Conservation (phyloP, 805 yeast species). For the Starmerella lactis-condensi region DNA sequence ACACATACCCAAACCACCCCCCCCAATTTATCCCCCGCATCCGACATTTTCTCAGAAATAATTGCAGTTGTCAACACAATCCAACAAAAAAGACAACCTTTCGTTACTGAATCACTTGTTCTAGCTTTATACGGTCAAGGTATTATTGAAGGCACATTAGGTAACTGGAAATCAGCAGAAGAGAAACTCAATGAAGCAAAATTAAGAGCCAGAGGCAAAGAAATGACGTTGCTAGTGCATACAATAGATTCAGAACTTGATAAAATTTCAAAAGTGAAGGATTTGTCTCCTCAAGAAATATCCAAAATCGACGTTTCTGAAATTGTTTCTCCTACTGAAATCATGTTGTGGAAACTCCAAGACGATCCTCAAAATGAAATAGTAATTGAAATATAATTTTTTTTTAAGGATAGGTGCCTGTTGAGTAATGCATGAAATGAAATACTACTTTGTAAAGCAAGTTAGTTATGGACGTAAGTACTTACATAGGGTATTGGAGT, state of each 20-base stretch:
- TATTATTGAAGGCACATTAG: slow-evolving; percentile 47
- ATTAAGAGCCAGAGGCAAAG: slow-evolving; percentile 47
- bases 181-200: slow-evolving; percentile 49
- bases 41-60: slow-evolving; percentile 11
- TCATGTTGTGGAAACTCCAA: slow-evolving; percentile 17
- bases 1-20: slow-evolving; percentile 5
- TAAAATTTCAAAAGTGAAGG: slow-evolving; percentile 26
- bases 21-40: slow-evolving; percentile 7
- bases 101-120: slow-evolving; percentile 49
- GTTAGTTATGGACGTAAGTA: no score
- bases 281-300: slow-evolving; percentile 4
- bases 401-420: no score
- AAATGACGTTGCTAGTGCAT: slow-evolving; percentile 40
- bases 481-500: no score
- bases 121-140: slow-evolving; percentile 75
- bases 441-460: no score
- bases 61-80: slow-evolving; percentile 10
- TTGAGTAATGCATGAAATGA: no score
- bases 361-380: no score
- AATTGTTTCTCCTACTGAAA: slow-evolving; percentile 12
- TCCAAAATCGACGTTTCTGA: slow-evolving; percentile 6
- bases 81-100: slow-evolving; percentile 12
- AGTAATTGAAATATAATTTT: no score
- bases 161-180: slow-evolving; percentile 39
- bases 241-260: slow-evolving; percentile 51